Base-by-base conservation (phyloP, 768 basidiomycete genomes). In the Tylopilus rubrobrunneus region DNA sequence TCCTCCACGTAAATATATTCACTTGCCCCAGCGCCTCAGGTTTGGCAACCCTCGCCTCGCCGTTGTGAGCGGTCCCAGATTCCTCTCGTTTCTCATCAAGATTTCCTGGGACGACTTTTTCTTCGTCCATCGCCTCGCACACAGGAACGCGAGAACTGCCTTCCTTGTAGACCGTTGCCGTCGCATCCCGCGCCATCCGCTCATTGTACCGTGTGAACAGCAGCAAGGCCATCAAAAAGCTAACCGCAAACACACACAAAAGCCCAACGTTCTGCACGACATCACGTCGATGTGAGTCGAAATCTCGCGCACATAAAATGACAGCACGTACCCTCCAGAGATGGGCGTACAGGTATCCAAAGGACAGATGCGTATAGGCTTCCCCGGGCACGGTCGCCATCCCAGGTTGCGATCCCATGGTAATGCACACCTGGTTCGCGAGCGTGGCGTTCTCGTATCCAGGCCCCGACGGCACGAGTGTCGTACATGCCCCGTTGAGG, bases 1-100 rank as follows among this genome's bases (percentile, higher is more conserved):
- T 73, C 48, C 82, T 77, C 89, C 90, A 96, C 1, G 91, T 89
- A 70, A 95, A 93, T 3, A 85, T 73, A 55, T 85, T 76, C n/a
- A 65, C 71, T 72, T 4, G 28, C 19, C 2, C 45, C 17, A 37
- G 19, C 11, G n/a, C 40, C 56, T 74, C 77, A 0, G 23, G 19
- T 12, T 23, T 3, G 12, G 42, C 5, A 31, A 5, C 10, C 5
- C 11, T 9, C 15, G 4, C 1, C 1, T 7, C 17, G 17, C 5
- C 4, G 21, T 29, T 14, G 17, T 53, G 15, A 6, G 25, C 2
- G 7, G 17, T 11, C 10, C 31, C 27, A 1, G 1, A 2, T 5
- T 7, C 10, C 5, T 19, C 17, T 28, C 1, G 9, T 27, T 28
- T 42, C 15, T 49, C 44, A 5, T 34, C 7, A 5, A 8, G 17